Evolutionary conservation across 768 basidiomycete genomes (phyloP), one percentile per base, ranked within the genome.

Genomic region (Leucogyrophana mollusca): DNA sequence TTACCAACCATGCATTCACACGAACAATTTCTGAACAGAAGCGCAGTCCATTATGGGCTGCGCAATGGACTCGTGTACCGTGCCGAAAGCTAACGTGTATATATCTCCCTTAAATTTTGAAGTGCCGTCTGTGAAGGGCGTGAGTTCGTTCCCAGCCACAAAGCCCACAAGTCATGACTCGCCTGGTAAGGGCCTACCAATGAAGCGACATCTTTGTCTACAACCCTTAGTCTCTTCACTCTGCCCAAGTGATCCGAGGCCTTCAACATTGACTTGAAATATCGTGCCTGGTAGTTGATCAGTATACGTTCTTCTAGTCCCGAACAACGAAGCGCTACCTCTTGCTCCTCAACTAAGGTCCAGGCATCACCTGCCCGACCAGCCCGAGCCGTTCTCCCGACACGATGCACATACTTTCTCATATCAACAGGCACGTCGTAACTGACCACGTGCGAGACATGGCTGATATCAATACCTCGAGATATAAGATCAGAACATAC

Each of bases 401-500:
- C 95, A 43, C 96, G 86, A 65, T 99, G 96, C 9, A 99, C 90
- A 59, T 99, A 99, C 65, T 98, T 98, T 41, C 92, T 80, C 81
- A 97, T 94, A 63, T 98, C 96, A n/a, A 96, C 78, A 8, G 96
- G 94, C 2, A 82, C 85, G 61, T 99, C 96, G 64, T 99, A 98
- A 58, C 87, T 94, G 38, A 99, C 80, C 23, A 99, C 95, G 64
- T 96, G 90, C 3, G 85, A 80, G 25, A 98, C 91, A 53, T 91
- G 83, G 47, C 84, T 88, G 47, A 99, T 89, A 59, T 98, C 95
- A 49, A 97, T 93, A 9, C 96, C 96, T 47, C 96, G 84, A 3
- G 95, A 90, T 48, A 98, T 89, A 9, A 99, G 73, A 68, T 98
- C 96, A 2, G 95, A 97, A 62, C 93, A 96, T n/a, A 99, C 78